Evolutionary conservation across 805 yeast species (phyloP), one percentile per base, ranked within the genome.

Genomic region (Metschnikowia amazonensis): DNA sequence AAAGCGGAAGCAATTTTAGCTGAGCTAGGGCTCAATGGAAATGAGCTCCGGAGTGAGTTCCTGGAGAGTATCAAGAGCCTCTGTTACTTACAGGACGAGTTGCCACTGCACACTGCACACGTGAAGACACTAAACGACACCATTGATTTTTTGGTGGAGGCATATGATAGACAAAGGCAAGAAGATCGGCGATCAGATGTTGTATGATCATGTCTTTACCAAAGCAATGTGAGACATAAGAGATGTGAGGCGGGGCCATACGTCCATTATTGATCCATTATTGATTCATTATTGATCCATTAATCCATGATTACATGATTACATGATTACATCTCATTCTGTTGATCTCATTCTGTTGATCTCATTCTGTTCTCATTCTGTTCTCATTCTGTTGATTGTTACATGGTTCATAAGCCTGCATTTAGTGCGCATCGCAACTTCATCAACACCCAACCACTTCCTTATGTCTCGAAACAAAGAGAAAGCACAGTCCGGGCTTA

Each of bases 401-500:
- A n/a, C n/a, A n/a, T n/a, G n/a, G n/a, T n/a, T n/a, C n/a, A n/a
- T n/a, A n/a, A n/a, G n/a, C 23, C 29, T 27, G 29, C 29, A 27
- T 27, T 4, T n/a, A 9, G 29, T n/a, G 3, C 29, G 29, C 29
- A 4, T 28, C 31, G 31, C 31, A 28, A 14, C n/a, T n/a, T n/a
- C n/a, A n/a, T n/a, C n/a, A n/a, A n/a, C n/a, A n/a, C n/a, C n/a
- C n/a, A n/a, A n/a, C n/a, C n/a, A n/a, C n/a, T n/a, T 17, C 17
- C 18, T 13, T 31, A 86, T 87, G 95, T 84, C 94, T 28, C 67
- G 94, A 49, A 86, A 86, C 59, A 75, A 76, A 29, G 95, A 88
- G 55, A 85, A 82, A 57, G 83, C 92, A 4, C 86, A 84, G 60
- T 78, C 89, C 0, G 75, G 82, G 43, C 75, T 87, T 45, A 79